Percentiles rank a stretch among this genome's conserved stretches.
Evolutionary conservation across 257 asterid genomes (phyloP).

Genomic region (Nicotiana knightiana): DNA sequence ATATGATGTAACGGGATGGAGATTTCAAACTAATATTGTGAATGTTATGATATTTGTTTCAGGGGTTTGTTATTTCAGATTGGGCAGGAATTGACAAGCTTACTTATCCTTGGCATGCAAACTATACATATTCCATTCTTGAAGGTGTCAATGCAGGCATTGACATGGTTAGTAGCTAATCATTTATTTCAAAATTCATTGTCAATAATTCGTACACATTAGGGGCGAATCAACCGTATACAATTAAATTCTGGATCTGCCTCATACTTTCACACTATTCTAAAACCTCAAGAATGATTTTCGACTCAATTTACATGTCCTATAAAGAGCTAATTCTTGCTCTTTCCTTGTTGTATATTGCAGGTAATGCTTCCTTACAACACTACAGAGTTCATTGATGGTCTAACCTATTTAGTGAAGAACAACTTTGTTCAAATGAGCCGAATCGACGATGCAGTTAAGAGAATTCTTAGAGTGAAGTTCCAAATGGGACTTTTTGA

Average conservation of each 20-base stretch:
- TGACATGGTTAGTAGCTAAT: conserved; percentile 16
- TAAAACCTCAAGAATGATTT: not conserved
- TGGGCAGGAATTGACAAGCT: conserved; percentile 16
- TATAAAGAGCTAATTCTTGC: not conserved
- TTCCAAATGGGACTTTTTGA: conserved; percentile 18
- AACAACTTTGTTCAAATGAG: conserved; percentile 6
- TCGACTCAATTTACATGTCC: not conserved
- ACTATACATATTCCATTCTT: conserved; percentile 19
- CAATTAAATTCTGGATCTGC: not conserved
- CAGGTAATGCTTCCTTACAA: conserved; percentile 16
- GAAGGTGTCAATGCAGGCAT: conserved; percentile 14
- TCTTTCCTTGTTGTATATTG: not conserved
- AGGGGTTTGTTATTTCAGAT: conserved; percentile 22
- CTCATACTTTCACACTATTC: not conserved
- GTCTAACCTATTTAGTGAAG: conserved; percentile 14
- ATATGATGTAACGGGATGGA: not conserved
- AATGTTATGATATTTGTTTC: not conserved
- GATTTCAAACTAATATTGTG: not conserved
- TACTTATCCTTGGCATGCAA: conserved; percentile 11
- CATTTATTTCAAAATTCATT: not conserved
- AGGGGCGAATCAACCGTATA: too few relatives aligned
- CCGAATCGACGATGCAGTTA: conserved; percentile 16
- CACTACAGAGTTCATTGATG: conserved; percentile 17
- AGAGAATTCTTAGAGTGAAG: conserved; percentile 18
- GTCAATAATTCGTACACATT: too few relatives aligned